phyloP scores from a whole-genome alignment of 2,329 filamentous ascomycete genomes.

The Colletotrichum melonis region DNA sequence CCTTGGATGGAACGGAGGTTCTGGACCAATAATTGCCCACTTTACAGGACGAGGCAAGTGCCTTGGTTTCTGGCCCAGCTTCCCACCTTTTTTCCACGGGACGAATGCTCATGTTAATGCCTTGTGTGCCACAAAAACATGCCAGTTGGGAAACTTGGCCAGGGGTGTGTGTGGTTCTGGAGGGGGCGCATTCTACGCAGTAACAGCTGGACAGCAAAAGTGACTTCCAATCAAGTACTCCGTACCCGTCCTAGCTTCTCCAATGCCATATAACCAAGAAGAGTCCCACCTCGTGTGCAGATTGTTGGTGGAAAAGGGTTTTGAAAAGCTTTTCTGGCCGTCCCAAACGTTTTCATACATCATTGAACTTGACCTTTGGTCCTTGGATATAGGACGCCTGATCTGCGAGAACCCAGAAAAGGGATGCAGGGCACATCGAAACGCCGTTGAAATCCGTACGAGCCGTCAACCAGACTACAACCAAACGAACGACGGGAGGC shows the following conservation, averaged over 20 bases:
- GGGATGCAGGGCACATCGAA: not conserved
- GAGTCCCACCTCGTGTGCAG: constrained; percentile 18
- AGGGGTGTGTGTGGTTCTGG: constrained; percentile 13
- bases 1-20: not conserved
- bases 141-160: not conserved
- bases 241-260: not conserved
- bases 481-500: constrained; percentile 4
- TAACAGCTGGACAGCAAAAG: constrained; percentile 12
- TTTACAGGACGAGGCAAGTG: constrained; percentile 23
- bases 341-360: not conserved
- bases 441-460: constrained; percentile 4
- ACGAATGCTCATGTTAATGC: constrained; percentile 23
- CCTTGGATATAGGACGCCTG: not conserved
- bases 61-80: constrained; percentile 18
- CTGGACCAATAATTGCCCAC: constrained; percentile 31
- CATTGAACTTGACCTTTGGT: not conserved
- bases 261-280: constrained; percentile 20
- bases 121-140: not conserved
- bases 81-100: constrained; percentile 22
- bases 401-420: not conserved
- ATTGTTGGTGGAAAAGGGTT: not conserved
- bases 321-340: constrained; percentile 25
- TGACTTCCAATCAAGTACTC: constrained; percentile 24
- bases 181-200: not conserved
- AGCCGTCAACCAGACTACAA: not conserved